Percentiles rank a stretch among this genome's conserved stretches.
Conservation (phyloP, 2,329 filamentous ascomycete species). For the Penicillium sp. region DNA sequence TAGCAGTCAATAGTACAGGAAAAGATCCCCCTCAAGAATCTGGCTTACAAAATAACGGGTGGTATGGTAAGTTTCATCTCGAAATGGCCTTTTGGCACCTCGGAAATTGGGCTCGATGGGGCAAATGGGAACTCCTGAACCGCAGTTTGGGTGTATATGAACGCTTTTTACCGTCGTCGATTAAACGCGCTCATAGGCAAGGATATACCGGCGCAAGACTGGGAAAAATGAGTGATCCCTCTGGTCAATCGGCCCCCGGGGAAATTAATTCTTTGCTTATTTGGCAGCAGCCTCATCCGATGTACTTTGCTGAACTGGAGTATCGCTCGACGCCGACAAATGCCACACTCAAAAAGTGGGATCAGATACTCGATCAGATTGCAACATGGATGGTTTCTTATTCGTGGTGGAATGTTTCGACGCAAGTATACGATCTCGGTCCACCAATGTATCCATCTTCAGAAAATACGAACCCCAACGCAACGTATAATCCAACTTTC, state of each 20-base stretch:
- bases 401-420: constrained; percentile 52
- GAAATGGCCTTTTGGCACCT: constrained; percentile 56
- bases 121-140: constrained; percentile 43
- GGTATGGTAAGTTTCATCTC: constrained; percentile 54
- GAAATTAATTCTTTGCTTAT: constrained; percentile 59
- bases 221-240: constrained; percentile 57
- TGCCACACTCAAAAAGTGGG: constrained; percentile 51
- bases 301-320: constrained; percentile 58
- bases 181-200: constrained; percentile 31
- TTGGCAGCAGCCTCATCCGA: constrained; percentile 60
- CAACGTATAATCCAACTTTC: constrained; percentile 56
- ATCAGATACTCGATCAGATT: constrained; percentile 47
- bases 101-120: constrained; percentile 50
- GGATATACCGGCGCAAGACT: constrained; percentile 44
- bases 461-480: constrained; percentile 58
- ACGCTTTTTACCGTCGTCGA: constrained; percentile 40
- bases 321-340: constrained; percentile 45
- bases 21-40: constrained; percentile 46
- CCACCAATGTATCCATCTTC: constrained; percentile 51
- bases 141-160: constrained; percentile 49
- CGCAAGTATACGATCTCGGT: constrained; percentile 51
- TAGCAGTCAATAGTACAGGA: constrained; percentile 51
- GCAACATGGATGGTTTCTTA: constrained; percentile 60
- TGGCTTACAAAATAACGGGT: constrained; percentile 51
- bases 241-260: constrained; percentile 53